Evolutionary conservation across 2,329 filamentous ascomycete genomes (phyloP), one percentile per base, ranked within the genome.

Genomic region (Metarhizium album): DNA sequence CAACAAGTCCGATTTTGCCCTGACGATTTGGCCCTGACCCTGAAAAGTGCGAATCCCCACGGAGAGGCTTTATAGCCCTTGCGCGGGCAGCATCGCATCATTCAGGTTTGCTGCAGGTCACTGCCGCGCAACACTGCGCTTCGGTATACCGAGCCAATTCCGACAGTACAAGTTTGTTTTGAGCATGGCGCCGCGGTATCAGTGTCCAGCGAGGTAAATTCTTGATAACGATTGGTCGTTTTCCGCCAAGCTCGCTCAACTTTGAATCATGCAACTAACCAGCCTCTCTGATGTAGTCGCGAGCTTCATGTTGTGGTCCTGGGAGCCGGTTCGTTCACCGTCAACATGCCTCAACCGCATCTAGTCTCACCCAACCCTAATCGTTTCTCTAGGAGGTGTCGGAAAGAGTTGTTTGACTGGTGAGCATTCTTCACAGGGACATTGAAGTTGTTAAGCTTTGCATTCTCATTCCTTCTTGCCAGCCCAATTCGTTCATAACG

Each of bases 401-500:
- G 89, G 89, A 55, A 95, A 95, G 71, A 94, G 88, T 67, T 94
- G 89, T 75, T 74, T 95, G 60, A 95, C 89, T 68, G 87, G 88
- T 93, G 74, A 66, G 74, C 66, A 18, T n/a, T n/a, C 33, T 13
- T 8, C 3, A 13, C 29, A 3, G 5, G 24, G 33, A 49, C 35
- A 13, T 23, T 29, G 16, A 37, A 37, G 9, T 16, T n/a, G 16
- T 23, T 14, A 13, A 35, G 24, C 2, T 43, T 16, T 22, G 14
- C 7, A 20, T 38, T 18, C 46, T 53, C 27, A 49, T 29, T 18
- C n/a, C 60, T 18, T 60, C 16, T 61, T 58, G 47, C 45, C 53
- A 89, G 89, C 90, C 62, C 89, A 95, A 75, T 95, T 94, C 62
- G 89, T 95, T 48, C 88, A 93, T 68, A 90, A 93, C 71, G 86